Evolutionary conservation across 2,329 filamentous ascomycete species (phyloP).

Genomic region (Colletotrichum sp.): DNA sequence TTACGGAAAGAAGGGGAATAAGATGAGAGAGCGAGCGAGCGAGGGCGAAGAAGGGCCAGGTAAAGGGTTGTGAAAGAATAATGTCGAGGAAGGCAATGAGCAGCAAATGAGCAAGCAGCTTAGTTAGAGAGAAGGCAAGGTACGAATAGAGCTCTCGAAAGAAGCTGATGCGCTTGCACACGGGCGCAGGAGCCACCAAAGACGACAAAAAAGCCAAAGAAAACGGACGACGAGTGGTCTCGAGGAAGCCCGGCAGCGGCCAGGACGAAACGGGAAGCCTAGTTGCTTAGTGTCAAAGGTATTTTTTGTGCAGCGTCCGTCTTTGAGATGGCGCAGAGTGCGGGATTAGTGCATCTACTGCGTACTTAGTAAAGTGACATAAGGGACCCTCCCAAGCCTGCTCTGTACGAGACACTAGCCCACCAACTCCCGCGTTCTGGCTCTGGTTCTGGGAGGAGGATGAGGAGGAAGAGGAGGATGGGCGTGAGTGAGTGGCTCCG

Average conservation of each 20-base stretch:
- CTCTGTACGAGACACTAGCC: not conserved
- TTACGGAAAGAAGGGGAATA: not conserved
- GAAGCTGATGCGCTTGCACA: not conserved
- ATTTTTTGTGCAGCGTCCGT: constrained; percentile 3
- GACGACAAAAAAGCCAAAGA: constrained; percentile 12
- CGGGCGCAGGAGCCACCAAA: constrained; percentile 8
- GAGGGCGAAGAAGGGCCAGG: not conserved
- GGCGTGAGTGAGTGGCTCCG: not conserved
- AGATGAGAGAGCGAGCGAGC: not conserved
- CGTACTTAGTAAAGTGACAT: not conserved
- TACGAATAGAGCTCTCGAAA: not conserved
- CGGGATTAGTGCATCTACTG: constrained; percentile 1
- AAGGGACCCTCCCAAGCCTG: not conserved
- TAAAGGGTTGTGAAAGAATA: not conserved
- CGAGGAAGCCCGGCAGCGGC: constrained; percentile 6
- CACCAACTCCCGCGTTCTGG: not conserved
- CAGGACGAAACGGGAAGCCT: constrained; percentile 18
- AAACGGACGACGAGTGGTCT: constrained; percentile 1
- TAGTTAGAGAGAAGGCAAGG: not conserved
- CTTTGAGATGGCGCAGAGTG: constrained; percentile 1
- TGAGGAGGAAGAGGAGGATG: not conserved
- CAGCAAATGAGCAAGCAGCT: not conserved
- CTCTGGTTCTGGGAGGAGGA: not conserved
- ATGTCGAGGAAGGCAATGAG: not conserved
- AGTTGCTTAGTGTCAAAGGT: constrained; percentile 11